These are phyloP conservation scores for Breynia disticha DNA, from an alignment of 441 rosid species.

Conservation along the genomic window DNA sequence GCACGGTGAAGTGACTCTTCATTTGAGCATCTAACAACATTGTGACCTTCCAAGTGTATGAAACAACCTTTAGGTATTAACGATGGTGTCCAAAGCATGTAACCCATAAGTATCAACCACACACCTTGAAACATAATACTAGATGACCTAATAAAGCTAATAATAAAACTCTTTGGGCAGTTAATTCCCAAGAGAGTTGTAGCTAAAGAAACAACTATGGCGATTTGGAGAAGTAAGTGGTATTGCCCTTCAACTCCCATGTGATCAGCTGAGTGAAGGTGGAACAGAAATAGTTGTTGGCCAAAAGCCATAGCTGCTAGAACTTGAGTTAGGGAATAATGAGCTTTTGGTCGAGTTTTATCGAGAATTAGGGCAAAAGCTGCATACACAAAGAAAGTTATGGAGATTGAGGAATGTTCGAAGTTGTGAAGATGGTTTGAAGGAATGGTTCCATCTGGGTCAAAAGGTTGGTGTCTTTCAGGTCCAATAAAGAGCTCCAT, in stretches of 20 bases:
- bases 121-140: constrained; percentile 67
- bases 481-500: constrained; percentile 81
- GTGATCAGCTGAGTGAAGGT: constrained; percentile 76
- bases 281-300: constrained; percentile 66
- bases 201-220: constrained; percentile 41
- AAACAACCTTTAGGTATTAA: constrained; percentile 59
- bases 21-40: constrained; percentile 50
- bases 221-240: constrained; percentile 58
- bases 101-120: constrained; percentile 70
- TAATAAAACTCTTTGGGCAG: constrained; percentile 49
- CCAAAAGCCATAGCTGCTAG: constrained; percentile 55
- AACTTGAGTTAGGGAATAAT: constrained; percentile 33
- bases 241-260: constrained; percentile 79
- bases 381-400: constrained; percentile 58
- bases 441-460: constrained; percentile 71
- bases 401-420: constrained; percentile 66
- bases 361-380: constrained; percentile 50
- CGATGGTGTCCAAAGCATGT: constrained; percentile 73
- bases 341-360: constrained; percentile 20
- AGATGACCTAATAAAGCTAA: constrained; percentile 58
- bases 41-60: constrained; percentile 51
- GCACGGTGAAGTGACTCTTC: constrained; percentile 53
- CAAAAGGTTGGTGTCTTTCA: constrained; percentile 65
- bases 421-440: constrained; percentile 78
- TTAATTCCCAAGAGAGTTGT: constrained; percentile 57